Evolutionary conservation across 345 rosid species (phyloP).

Genomic region (Citropsis articulata): DNA sequence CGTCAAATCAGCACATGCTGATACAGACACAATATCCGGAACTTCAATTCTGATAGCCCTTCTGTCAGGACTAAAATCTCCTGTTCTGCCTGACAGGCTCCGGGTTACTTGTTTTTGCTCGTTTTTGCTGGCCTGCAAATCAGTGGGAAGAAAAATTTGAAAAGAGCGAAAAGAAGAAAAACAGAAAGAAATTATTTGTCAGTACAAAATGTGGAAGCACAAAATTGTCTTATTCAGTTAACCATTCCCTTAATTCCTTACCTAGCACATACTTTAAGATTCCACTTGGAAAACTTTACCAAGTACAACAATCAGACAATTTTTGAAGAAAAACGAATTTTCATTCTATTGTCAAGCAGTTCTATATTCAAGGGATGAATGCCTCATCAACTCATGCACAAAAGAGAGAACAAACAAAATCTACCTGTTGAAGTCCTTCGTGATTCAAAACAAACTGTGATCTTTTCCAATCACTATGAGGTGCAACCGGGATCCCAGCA

Average conservation of each 20-base stretch:
- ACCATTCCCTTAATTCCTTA: not conserved
- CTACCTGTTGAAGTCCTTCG: slow-evolving; percentile 87
- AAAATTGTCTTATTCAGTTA: not conserved
- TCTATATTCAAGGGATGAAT: not conserved
- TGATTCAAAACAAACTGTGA: slow-evolving; percentile 76
- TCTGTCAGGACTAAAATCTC: slow-evolving; percentile 43
- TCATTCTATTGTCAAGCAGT: not conserved
- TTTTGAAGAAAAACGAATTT: not conserved
- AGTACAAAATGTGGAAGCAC: not conserved
- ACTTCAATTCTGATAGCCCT: slow-evolving; percentile 63
- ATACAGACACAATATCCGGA: slow-evolving; percentile 76
- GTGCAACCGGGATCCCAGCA: slow-evolving; percentile 66
- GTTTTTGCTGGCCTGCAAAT: slow-evolving; percentile 43
- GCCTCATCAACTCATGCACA: not conserved
- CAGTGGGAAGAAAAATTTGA: not conserved
- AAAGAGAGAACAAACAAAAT: slow-evolving; percentile 1
- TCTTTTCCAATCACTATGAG: slow-evolving; percentile 88
- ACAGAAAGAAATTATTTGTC: slow-evolving; percentile 1
- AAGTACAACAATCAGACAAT: not conserved
- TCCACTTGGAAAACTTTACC: not conserved
- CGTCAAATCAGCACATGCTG: slow-evolving; percentile 88
- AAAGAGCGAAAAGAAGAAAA: not conserved
- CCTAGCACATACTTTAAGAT: not conserved
- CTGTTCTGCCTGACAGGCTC: slow-evolving; percentile 59
- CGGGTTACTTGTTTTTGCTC: slow-evolving; percentile 56